Evolutionary conservation across 2,329 filamentous ascomycete genomes (phyloP), one percentile per base, ranked within the genome.

Genomic region (Exserohilum rostratum): DNA sequence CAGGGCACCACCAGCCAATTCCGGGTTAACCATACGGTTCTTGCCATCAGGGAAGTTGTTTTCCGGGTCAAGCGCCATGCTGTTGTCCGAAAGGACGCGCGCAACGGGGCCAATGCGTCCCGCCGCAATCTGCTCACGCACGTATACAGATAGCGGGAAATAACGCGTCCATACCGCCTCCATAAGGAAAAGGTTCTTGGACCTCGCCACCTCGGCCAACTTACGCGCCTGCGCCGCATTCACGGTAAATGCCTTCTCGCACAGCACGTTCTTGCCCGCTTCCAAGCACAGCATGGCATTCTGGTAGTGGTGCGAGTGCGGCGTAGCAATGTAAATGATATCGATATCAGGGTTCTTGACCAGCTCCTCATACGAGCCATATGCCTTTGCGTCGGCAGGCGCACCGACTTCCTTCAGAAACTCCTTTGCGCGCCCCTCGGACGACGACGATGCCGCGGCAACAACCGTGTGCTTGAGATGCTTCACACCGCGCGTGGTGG

Each of bases 241-340:
- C 59, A 93, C 90, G 1, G 91, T 96, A 67, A 96, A 88, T 0
- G 92, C 86, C 81, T 96, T 96, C 77, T 96, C 92, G 75, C 91
- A 96, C 30, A 96, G 84, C 27, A 96, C 91, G 67, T 93, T 84
- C 82, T 96, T 96, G 68, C 90, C 90, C 6, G 89, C 90, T 62
- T 90, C 84, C 34, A 96, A 82, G 38, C 87, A 89, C n/a, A 96
- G 83, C 85, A 92, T 90, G 60, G 86, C 85, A 77, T 96, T 93
- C 75, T 96, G 91, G 79, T 93, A 96, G 79, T 96, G 92, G 75
- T 96, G 92, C 66, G 90, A 93, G 79, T 96, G 92, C 13, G 92
- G 92, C 3, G 92, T 96, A 20, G 91, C 91, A 51, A 96, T 85
- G 76, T 96, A 96, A 77, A 96, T 78, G 65, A 96, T 90, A 74